Evolutionary conservation across 306 rosid species (phyloP), one percentile per base, ranked within the genome.

Genomic region (Rosa persica): DNA sequence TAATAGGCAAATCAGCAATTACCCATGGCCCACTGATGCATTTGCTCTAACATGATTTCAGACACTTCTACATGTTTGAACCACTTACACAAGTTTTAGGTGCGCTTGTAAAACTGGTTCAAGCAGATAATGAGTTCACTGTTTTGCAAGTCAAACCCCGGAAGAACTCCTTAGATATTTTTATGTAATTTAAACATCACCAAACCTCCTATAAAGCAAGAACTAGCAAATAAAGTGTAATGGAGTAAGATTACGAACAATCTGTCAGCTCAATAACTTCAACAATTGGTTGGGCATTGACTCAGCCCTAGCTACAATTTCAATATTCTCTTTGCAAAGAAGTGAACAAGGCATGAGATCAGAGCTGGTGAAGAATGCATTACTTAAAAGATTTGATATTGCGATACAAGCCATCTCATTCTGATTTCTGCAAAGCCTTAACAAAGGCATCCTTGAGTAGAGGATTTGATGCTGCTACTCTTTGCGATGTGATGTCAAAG

Each of bases 381-480:
- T 10, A 20, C 34, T 70, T 68, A 27, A 71, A 76, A 43, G 55
- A 49, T 76, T 67, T 74, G 81, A 80, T 13, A 52, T 43, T 74
- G 62, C 22, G 44, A 78, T 27, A 42, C 48, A 72, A 66, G 72
- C 73, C 34, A 81, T 84, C 84, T 90, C 92, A 90, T 81, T 84
- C 92, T 0, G 67, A 70, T 73, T 88, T 82, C 76, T 55, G 81
- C 81, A 95, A 81, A 67, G 77, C 90, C 76, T 85, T 91, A 34
- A 95, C 89, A 78, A 95, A 81, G 72, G 89, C 92, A 83, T 89
- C 89, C 90, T 89, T 95, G 43, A 95, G 81, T 74, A 51, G 83
- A 79, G 93, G 92, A 82, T 92, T 95, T 52, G 99, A 95, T 79
- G 99, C 96, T 69, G 97, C 98, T 23, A 91, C 93, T 77, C 97